Base-by-base conservation (phyloP, 208 protist genomes). In the Crithidia expoeki region DNA sequence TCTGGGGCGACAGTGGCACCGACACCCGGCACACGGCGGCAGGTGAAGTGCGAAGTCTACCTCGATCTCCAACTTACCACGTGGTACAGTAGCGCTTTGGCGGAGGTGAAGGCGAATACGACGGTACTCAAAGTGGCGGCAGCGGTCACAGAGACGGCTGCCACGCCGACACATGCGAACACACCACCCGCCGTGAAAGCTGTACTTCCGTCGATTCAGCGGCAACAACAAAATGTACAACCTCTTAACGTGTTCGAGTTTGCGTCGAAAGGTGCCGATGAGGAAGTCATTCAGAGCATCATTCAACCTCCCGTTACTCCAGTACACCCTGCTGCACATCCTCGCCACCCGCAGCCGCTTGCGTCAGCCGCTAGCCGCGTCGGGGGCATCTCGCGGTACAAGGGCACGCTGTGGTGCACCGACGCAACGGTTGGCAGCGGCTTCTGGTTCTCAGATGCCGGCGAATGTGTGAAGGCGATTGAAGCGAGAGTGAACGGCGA, bases 21-120 rank as follows among this genome's bases (percentile, higher is more conserved):
- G 23, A 16, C 9, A 9, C 23, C 52, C 2, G 42, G 36, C 4
- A 59, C 60, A 12, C 36, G 64, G n/a, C 57, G 59, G 10, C 51
- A 49, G 25, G 51, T 72, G 27, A 40, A 47, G 9, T 76, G 75
- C 50, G 36, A 57, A 21, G 52, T 80, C 11, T 76, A 68, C 14
- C 30, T 76, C 19, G 63, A 53, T 17, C n/a, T 76, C 36, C 62
- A 40, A n/a, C 32, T 34, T 17, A 17, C 36, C 25, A 72, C 40
- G 25, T 74, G 68, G 63, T 69, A 61, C 46, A 25, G 57, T 28
- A 32, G 4, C 0, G 25, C 36, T 9, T 46, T 75, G 30, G 14
- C n/a, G 21, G 34, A 56, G 32, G 17, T 34, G 14, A 33, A 58
- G 17, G 52, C 11, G 33, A 21, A 42, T 10, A 55, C 51, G 7